Evolutionary conservation across 176 grass and related monocot genomes (phyloP).

Genomic region (Carex pumila): DNA sequence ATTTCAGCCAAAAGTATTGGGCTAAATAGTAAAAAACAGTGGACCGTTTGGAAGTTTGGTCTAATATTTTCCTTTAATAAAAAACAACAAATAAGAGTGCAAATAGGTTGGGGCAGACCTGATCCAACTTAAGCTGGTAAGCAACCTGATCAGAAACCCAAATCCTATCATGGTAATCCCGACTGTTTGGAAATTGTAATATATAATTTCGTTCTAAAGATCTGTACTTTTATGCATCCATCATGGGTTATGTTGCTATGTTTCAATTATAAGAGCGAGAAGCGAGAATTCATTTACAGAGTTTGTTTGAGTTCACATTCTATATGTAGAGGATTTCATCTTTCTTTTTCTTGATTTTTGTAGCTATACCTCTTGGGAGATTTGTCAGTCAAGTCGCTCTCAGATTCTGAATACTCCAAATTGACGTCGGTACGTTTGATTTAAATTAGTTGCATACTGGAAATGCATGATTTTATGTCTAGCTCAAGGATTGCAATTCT

Average conservation of each 20-base stretch:
- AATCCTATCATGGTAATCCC: neutral
- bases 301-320: neutral
- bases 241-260: neutral
- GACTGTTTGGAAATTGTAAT: neutral
- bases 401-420: constrained; percentile 92
- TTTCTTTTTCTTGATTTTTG: constrained; percentile 17
- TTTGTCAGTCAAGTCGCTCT: constrained; percentile 79
- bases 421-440: constrained; percentile 82
- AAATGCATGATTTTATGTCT: neutral
- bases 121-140: neutral
- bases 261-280: neutral
- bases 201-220: neutral
- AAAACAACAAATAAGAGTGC: neutral
- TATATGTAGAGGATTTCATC: neutral
- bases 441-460: constrained; percentile 1
- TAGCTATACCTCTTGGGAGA: constrained; percentile 85
- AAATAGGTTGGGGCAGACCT: neutral
- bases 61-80: neutral
- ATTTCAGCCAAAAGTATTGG: neutral
- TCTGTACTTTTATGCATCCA: neutral
- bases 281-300: neutral
- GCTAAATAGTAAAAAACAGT: neutral
- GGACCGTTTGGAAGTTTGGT: neutral
- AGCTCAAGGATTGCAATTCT: neutral
- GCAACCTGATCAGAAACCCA: neutral